Base-by-base conservation (phyloP, 2,329 filamentous ascomycete species). In the Colletotrichum incanum region DNA sequence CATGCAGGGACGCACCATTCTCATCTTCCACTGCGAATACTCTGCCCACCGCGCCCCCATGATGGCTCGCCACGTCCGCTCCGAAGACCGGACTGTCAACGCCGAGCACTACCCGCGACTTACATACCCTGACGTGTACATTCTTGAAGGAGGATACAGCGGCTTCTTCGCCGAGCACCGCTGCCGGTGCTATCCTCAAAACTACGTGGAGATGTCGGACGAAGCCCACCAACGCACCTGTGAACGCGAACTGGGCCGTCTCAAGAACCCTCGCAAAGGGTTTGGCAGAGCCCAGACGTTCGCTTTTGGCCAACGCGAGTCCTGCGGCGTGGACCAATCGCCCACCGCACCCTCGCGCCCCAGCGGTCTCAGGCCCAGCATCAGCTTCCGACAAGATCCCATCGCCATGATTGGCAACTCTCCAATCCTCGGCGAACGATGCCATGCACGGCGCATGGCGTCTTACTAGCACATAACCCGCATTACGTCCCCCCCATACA, bases 1-100 rank as follows among this genome's bases (percentile, higher is more conserved):
- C 23, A 90, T 92, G 77, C 84, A 89, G 58, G 89, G 92, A 61
- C 93, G 91, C 76, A 96, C 95, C 0, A 87, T 98, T 14, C 84
- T 99, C 74, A 92, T 99, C 76, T 94, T 99, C 78, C 96, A 99
- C 85, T 99, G 96, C 89, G 96, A 99, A 84, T 99, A 98, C 84
- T 98, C 96, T 43, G 96, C 94, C 49, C 96, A 98, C 81, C 94
- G 96, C 74, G 96, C 96, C 56, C 96, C 96, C 58, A 92, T 98
- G 74, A 98, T 98, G 93, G 96, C 96, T 61, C 95, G 96, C 78
- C 94, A 95, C 82, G 91, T 99, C 73, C 95, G 96, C 76, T 92
- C 94, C 73, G 92, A 94, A 80, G 96, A 99, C 82, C 94, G 96
- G 72, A 91, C 91, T 47, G 87, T 91, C 79, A 99, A 99, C 82